Base-by-base conservation (phyloP, 768 basidiomycete genomes). In the Lactifluus hygrophoroides region DNA sequence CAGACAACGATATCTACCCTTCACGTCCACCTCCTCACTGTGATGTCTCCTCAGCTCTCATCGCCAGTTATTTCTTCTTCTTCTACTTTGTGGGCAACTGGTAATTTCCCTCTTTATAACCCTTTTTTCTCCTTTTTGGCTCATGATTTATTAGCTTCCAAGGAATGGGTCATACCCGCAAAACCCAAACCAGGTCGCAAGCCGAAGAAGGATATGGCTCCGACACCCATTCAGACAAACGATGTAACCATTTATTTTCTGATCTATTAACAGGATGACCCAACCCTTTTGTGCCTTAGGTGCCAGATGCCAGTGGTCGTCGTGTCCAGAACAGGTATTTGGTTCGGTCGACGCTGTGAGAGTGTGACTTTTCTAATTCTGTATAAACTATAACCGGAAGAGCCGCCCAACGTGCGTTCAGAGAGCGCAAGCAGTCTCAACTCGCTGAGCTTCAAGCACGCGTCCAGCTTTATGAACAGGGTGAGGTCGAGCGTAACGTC, bases 161-260 rank as follows among this genome's bases (percentile, higher is more conserved):
- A 85, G 70, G 88, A 91, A 70, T 93, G 90, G 90, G 79, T 89
- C 61, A 88, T 93, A 64, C 85, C 85, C 23, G 85, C 90, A 8
- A 90, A 87, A 66, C 86, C 89, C 9, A 92, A 89, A 69, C 90
- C 90, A 35, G 90, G 90, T 17, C 77, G 90, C 46, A 92, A 92
- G 74, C 90, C 89, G 17, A 92, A 91, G 80, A 88, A 82, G 65
- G 88, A 88, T 60, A 27, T 70, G 19, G 64, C 67, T 11, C 62
- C 73, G 32, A 44, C 65, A 11, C 53, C 68, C 21, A 74, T 77
- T 28, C 78, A 77, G 10, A 74, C 74, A 51, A 67, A 67, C n/a
- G 81, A 82, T 68, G 88, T 84, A 65, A 55, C 77, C 71, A 52
- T 32, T 51, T 38, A 40, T 42, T 56, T 14, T 62, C 5, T 55